phyloP scores from a whole-genome alignment of 164 flowering plant species.

The Stephania cephalantha region DNA sequence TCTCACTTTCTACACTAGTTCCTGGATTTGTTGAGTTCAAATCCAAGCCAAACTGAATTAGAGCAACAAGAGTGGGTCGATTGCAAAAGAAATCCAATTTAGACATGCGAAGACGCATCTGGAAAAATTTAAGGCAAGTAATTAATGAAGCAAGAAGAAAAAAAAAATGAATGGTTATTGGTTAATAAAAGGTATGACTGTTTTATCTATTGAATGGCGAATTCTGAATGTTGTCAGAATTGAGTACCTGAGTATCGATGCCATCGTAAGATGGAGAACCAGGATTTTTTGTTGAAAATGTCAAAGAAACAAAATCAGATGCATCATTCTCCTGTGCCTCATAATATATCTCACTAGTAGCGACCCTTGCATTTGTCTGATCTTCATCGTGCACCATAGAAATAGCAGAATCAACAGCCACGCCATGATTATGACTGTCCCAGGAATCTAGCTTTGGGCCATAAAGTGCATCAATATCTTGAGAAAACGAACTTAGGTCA shows the following conservation, averaged over 20 bases:
- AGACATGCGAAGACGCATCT: slow-evolving; percentile 95
- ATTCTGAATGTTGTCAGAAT: background rate
- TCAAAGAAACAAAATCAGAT: slow-evolving; percentile 76
- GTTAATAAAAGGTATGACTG: background rate
- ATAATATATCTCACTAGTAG: slow-evolving; percentile 52
- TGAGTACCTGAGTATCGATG: slow-evolving; percentile 77
- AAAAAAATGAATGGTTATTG: background rate
- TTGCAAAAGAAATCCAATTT: slow-evolving; percentile 87
- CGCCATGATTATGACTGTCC: slow-evolving; percentile 12
- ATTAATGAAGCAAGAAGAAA: background rate
- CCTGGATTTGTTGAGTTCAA: slow-evolving; percentile 33
- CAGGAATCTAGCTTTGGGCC: slow-evolving; percentile 3
- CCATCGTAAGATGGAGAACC: slow-evolving; percentile 76
- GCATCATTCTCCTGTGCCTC: slow-evolving; percentile 59
- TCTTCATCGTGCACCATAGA: slow-evolving; percentile 36
- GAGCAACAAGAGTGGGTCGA: slow-evolving; percentile 90
- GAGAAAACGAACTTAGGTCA: slow-evolving; percentile 28
- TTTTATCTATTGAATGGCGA: background rate
- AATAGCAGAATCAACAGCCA: slow-evolving; percentile 32
- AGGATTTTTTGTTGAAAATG: slow-evolving; percentile 53
- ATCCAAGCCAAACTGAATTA: slow-evolving; percentile 84
- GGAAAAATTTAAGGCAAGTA: slow-evolving; percentile 19
- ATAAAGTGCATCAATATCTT: slow-evolving; percentile 21
- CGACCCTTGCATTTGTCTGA: slow-evolving; percentile 28
- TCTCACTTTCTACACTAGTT: slow-evolving; percentile 12